Percentiles rank a stretch among this genome's conserved stretches.
Conservation (phyloP, 2,329 filamentous ascomycete species). For the Coniella vitis region DNA sequence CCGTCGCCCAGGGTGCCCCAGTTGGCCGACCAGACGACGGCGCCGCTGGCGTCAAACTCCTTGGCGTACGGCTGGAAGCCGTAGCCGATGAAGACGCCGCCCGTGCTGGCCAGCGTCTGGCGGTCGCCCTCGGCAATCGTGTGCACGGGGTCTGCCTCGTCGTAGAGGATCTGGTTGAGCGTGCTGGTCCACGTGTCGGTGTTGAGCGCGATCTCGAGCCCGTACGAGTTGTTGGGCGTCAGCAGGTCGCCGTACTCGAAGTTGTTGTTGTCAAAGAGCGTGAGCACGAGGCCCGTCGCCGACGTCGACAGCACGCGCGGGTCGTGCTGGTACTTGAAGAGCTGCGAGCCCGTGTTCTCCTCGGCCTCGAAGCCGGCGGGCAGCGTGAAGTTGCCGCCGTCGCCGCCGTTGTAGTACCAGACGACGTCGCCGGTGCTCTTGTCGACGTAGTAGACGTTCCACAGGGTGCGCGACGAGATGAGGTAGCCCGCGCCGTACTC, state of each 20-base stretch:
- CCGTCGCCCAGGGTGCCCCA: conserved; percentile 6
- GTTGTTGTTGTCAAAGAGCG: conserved; percentile 12
- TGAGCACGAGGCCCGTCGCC: conserved; percentile 3
- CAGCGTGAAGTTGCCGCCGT: conserved; percentile 9
- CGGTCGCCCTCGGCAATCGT: conserved; percentile 6
- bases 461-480: conserved; percentile 42
- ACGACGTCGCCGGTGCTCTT: conserved; percentile 38
- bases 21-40: conserved; percentile 3
- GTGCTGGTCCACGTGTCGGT: conserved; percentile 5
- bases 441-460: conserved; percentile 40
- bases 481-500: conserved; percentile 43
- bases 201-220: conserved; percentile 6
- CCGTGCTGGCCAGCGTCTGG: conserved; percentile 11
- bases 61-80: conserved; percentile 9
- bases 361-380: background rate
- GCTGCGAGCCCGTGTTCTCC: conserved; percentile 1
- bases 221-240: conserved; percentile 3
- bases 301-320: conserved; percentile 4
- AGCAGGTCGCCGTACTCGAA: conserved; percentile 6
- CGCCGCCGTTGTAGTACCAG: conserved; percentile 30
- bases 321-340: conserved; percentile 12
- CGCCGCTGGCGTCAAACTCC: conserved; percentile 3
- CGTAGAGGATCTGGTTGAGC: conserved; percentile 4
- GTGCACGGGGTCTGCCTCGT: conserved; percentile 1
- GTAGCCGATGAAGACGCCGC: conserved; percentile 20